phyloP scores from a whole-genome alignment of 768 basidiomycete genomes.

The Galerina marginata region DNA sequence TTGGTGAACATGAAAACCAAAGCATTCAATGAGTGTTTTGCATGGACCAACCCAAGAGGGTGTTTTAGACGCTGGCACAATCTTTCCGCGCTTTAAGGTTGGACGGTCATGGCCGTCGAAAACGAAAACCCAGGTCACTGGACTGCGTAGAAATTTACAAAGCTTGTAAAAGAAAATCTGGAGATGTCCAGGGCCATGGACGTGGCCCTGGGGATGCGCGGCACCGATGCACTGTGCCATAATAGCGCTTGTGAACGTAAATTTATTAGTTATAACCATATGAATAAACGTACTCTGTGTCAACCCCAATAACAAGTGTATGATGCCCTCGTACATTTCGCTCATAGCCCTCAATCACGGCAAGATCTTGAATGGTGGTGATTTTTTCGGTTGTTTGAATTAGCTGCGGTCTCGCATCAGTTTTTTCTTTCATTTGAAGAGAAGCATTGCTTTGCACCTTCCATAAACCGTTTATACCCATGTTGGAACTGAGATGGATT shows the following conservation, averaged over 20 bases:
- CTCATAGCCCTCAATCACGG: background rate
- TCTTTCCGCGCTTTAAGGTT: constrained; percentile 3
- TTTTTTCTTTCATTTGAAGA: too few species aligned
- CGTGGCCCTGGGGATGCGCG: background rate
- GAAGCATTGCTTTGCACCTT: background rate
- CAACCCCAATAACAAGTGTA: constrained; percentile 4
- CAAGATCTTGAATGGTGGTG: too few species aligned
- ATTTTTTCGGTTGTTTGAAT: background rate
- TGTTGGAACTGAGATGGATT: background rate
- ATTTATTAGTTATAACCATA: background rate
- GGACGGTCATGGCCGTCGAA: constrained; percentile 16
- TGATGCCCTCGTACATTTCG: background rate
- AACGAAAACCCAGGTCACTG: constrained; percentile 12
- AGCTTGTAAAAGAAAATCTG: constrained; percentile 11
- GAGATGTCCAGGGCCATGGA: background rate
- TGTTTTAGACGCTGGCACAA: background rate
- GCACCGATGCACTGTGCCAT: constrained; percentile 11
- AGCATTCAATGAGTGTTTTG: constrained; percentile 42
- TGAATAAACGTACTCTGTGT: constrained; percentile 3
- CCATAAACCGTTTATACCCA: constrained; percentile 12
- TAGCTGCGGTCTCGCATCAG: too few species aligned
- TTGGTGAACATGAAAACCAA: constrained; percentile 44
- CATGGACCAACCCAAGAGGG: constrained; percentile 7
- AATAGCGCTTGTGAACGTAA: background rate
- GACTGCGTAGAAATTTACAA: constrained; percentile 2